Evolutionary conservation across 345 rosid genomes (phyloP), one percentile per base, ranked within the genome.

Genomic region (Camelina laxa): DNA sequence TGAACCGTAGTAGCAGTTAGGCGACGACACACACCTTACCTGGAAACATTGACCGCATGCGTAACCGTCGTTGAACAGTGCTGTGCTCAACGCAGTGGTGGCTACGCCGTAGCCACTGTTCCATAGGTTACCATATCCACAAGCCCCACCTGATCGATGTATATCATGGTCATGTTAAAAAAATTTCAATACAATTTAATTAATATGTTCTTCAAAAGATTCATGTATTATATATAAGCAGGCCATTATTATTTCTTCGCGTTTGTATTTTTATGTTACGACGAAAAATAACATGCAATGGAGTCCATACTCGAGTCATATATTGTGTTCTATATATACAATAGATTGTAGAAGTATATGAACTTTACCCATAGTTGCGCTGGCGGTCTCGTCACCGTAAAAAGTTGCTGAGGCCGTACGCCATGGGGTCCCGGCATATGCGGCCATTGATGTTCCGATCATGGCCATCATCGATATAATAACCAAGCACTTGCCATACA

Each of bases 41-140:
- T 89, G 88, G 75, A 78, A 91, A 60, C 98, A 89, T 15, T 88
- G 84, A 16, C 98, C 98, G 17, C 98, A 93, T 0, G 87, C 81
- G 55, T 81, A 85, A 15, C 98, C 98, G n/a, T 83, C 78, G 77
- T 88, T 86, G 80, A 93, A 91, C 57, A 93, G 33, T 1, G 80
- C 75, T 0, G 97, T 79, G 84, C 97, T 91, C 60, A 93, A 47
- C 7, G 98, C 98, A 3, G 77, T 86, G 1, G 96, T 93, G 62
- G 80, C 75, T 17, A 87, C 89, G 4, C 90, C 90, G 17, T 89
- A 93, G 4, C 97, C 93, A 3, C 79, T 89, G 20, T 69, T 41
- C 59, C 88, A 72, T 70, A 93, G 55, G 69, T 93, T 85, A 16
- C 93, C 93, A 49, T 89, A 93, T 16, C 93, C 98, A 78, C 98